Evolutionary conservation across 1,284 basidiomycete species (phyloP), one percentile per base, ranked within the genome.

Genomic region (Marasmius tenuissimus): DNA sequence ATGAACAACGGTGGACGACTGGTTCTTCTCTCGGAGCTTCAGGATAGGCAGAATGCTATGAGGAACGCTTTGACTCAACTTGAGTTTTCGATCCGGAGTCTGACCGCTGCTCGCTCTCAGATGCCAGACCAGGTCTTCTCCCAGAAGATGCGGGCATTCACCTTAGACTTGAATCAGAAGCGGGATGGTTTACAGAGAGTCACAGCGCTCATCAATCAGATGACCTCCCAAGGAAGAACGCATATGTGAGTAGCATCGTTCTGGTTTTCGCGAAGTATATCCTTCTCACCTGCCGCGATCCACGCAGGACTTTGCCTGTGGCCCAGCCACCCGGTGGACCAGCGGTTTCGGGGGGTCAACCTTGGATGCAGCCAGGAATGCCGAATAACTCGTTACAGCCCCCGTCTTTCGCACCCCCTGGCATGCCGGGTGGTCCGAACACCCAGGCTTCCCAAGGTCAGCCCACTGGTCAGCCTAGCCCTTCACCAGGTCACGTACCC

Each of bases 401-500:
- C 34, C 52, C 33, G 52, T 37, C 52, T 12, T 54, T 54, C 52
- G 34, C 34, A n/a, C n/a, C 34, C n/a, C 12, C 33, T 38, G 52
- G 34, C 20, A 54, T 37, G n/a, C 40, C 33, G 38, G 22, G 50
- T 11, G 40, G 42, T 16, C 58, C 58, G 10, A 33, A 11, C 49
- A 33, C 18, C 33, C 58, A 40, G 16, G 11, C 52, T 4, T 42
- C 52, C 14, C 39, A 38, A 2, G 11, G 40, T 12, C 38, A 55
- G 40, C 22, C 59, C 7, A 55, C 45, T 33, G 52, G 52, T n/a
- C 59, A 55, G 20, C 39, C 59, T 2, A 39, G 52, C n/a, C 59
- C 59, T 12, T 54, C 52, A n/a, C 52, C 33, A 38, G 52, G 10
- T 3, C 52, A 54, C n/a, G 52, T 35, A 9, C 18, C 27, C 18